Evolutionary conservation across 495 filamentous ascomycete species (phyloP).

Genomic region (Amphirosellinia nigrospora): DNA sequence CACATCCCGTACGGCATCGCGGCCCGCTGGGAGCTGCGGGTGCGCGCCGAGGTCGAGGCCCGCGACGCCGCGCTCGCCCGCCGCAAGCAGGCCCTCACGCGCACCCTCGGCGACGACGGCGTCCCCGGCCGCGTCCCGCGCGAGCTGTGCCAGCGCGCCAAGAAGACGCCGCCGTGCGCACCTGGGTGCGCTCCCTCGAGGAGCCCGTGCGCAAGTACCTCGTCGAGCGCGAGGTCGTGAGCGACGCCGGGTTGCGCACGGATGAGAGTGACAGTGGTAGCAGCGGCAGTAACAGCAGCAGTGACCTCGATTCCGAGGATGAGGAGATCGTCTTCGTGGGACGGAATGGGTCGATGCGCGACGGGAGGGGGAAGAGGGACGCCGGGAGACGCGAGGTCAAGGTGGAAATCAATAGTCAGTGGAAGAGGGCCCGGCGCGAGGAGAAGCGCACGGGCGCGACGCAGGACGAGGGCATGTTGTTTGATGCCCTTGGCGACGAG

Average conservation of each 20-base stretch:
- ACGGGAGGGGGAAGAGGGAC: slow-evolving; percentile 52
- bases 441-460: slow-evolving; percentile 51
- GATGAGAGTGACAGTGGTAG: slow-evolving; percentile 46
- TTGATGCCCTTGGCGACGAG: slow-evolving; percentile 76
- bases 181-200: slow-evolving; percentile 55
- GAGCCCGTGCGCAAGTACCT: slow-evolving; percentile 54
- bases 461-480: slow-evolving; percentile 74
- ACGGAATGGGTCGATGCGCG: slow-evolving; percentile 74
- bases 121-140: slow-evolving; percentile 60
- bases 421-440: slow-evolving; percentile 49
- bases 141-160: slow-evolving; percentile 60
- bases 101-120: slow-evolving; percentile 35
- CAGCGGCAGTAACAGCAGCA: slow-evolving; percentile 48
- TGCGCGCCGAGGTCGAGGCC: slow-evolving; percentile 56
- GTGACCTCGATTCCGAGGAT: slow-evolving; percentile 67
- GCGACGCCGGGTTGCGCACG: slow-evolving; percentile 26
- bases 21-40: slow-evolving; percentile 79
- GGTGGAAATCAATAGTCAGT: slow-evolving; percentile 8
- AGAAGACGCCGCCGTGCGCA: slow-evolving; percentile 53
- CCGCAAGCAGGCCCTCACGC: slow-evolving; percentile 38
- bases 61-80: slow-evolving; percentile 35
- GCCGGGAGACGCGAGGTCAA: slow-evolving; percentile 24
- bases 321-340: slow-evolving; percentile 96
- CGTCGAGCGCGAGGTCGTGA: slow-evolving; percentile 50
- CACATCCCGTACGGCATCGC: slow-evolving; percentile 89